phyloP scores from a whole-genome alignment of 495 filamentous ascomycete genomes.

The Penicillium chermesinum region DNA sequence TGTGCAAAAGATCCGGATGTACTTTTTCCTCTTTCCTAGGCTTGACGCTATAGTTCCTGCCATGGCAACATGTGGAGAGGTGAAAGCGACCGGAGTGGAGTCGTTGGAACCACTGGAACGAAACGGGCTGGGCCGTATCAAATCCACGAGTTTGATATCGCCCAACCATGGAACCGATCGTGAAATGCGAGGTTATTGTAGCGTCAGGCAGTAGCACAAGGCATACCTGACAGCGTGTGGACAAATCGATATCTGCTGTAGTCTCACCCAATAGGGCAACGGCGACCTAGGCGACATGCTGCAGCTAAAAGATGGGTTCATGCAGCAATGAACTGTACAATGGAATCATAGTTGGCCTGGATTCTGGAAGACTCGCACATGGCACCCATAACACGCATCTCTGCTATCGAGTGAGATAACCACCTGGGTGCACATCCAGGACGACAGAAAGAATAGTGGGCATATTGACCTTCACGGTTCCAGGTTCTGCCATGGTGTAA shows the following conservation, averaged over 20 bases:
- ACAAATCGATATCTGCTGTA: constrained; percentile 7
- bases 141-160: constrained; percentile 8
- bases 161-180: constrained; percentile 24
- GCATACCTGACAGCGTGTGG: not conserved
- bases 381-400: too few relatives aligned
- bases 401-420: too few relatives aligned
- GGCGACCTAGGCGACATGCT: not conserved
- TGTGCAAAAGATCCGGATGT: constrained; percentile 8
- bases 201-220: not conserved
- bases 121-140: constrained; percentile 24
- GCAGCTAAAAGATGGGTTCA: constrained; percentile 18
- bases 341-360: constrained; percentile 8
- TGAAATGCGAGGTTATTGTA: not conserved
- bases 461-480: not conserved
- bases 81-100: constrained; percentile 18
- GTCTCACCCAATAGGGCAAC: constrained; percentile 7
- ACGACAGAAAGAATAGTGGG: too few relatives aligned
- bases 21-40: constrained; percentile 3
- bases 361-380: constrained; percentile 27
- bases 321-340: constrained; percentile 20
- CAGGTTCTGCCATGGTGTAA: too few relatives aligned
- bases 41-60: constrained; percentile 13
- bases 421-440: not conserved
- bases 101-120: constrained; percentile 24
- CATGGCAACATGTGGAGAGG: constrained; percentile 25